Conservation (phyloP, 129 eudicot genomes). For the Flaveria trinervia region DNA sequence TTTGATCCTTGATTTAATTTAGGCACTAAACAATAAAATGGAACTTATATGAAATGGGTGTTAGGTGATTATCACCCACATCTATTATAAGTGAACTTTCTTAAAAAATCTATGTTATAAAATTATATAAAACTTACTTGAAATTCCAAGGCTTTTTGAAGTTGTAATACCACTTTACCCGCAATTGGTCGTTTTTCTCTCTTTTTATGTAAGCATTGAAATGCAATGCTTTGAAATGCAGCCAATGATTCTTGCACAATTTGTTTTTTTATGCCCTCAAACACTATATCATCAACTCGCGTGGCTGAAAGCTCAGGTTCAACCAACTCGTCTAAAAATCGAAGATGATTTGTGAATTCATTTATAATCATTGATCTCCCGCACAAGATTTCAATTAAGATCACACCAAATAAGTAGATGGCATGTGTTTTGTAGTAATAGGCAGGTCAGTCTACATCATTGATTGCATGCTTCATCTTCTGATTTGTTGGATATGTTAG, state of each 20-base stretch:
- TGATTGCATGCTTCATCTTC: not conserved
- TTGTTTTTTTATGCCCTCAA: not conserved
- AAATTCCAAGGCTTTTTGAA: not conserved
- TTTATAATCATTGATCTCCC: not conserved
- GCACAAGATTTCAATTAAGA: not conserved
- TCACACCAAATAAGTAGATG: conserved; percentile 9
- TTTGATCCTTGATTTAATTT: not conserved
- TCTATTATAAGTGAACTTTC: no score
- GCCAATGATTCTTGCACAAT: not conserved
- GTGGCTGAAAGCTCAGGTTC: not conserved
- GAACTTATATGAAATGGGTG: not conserved
- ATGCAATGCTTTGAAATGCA: not conserved
- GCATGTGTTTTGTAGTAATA: not conserved
- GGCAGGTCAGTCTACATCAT: not conserved
- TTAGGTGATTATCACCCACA: not conserved
- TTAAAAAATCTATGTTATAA: no score
- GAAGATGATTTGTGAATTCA: not conserved
- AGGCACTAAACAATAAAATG: no score
- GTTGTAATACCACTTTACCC: not conserved
- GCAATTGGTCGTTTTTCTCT: not conserved
- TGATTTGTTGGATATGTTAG: not conserved
- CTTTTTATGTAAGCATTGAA: not conserved
- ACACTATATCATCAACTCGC: not conserved
- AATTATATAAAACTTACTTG: not conserved
- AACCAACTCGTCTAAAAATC: not conserved